Evolutionary conservation across 148 eudicot genomes (phyloP), one percentile per base, ranked within the genome.

Genomic region (Salicornia ramosissima): DNA sequence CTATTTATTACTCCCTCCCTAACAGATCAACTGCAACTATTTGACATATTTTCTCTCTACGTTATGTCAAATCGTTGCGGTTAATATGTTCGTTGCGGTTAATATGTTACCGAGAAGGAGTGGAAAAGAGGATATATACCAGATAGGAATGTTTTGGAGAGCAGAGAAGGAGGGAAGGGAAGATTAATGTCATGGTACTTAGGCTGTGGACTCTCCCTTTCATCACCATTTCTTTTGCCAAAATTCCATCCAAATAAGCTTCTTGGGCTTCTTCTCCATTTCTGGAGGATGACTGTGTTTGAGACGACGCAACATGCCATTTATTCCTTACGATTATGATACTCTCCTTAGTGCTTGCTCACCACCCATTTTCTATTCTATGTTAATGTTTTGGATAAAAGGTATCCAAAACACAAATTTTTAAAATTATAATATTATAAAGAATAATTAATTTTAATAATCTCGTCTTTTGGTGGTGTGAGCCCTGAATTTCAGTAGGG

Each of bases 91-190:
- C 52, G 43, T 29, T 42, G 30, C 21, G 15, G n/a, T n/a, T 47
- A 16, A 2, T 47, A 16, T 11, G 52, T 2, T 14, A 16, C 15
- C 43, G 30, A 70, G 45, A 40, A 2, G 1, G 26, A 0, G 34
- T 13, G 24, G 52, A 31, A 67, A 22, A 66, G 68, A 64, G n/a
- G n/a, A n/a, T n/a, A 21, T 56, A 52, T 86, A 90, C 98, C 98
- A 39, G 61, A 74, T 31, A 90, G 73, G 80, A 94, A 94, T 29
- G 98, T 94, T 66, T 90, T 88, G 73, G 82, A 55, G 58, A 88
- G 80, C 11, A 94, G 74, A 74, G 97, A 90, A 86, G 85, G 82
- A 18, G 97, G 81, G 71, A 94, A 94, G 24, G 98, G 97, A 75
- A 86, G 92, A 72, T 87, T 85, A 76, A 84, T 56, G 69, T 80